These are phyloP conservation scores for Oryza australiensis DNA, from an alignment of 176 grass and related monocot genomes.

Conservation along the genomic window DNA sequence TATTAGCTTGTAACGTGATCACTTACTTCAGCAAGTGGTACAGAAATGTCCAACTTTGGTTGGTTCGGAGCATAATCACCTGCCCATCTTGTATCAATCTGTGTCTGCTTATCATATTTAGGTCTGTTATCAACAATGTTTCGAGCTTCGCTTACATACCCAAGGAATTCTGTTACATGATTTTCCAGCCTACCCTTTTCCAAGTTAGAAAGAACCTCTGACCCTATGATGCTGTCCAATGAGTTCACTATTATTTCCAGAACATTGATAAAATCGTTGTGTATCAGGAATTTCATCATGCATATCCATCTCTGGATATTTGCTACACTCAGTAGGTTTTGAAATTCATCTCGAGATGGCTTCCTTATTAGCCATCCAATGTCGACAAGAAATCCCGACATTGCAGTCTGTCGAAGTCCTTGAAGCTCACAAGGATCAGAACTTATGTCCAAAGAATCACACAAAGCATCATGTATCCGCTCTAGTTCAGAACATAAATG, in stretches of 20 bases:
- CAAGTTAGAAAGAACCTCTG: slow-evolving; percentile 62
- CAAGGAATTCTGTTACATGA: slow-evolving; percentile 60
- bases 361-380: slow-evolving; percentile 90
- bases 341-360: slow-evolving; percentile 50
- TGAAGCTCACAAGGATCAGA: slow-evolving; percentile 30
- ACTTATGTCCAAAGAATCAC: slow-evolving; percentile 27
- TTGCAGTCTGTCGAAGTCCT: slow-evolving; percentile 45
- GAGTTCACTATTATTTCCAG: slow-evolving; percentile 66
- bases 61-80: slow-evolving; percentile 26
- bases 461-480: slow-evolving; percentile 56
- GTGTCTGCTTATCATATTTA: slow-evolving; percentile 28
- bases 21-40: slow-evolving; percentile 58
- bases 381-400: slow-evolving; percentile 76
- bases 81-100: slow-evolving; percentile 33
- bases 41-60: slow-evolving; percentile 22
- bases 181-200: slow-evolving; percentile 56
- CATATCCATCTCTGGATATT: slow-evolving; percentile 74
- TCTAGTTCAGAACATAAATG: slow-evolving; percentile 80
- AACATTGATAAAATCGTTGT: slow-evolving; percentile 61
- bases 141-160: slow-evolving; percentile 55
- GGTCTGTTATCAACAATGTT: slow-evolving; percentile 44
- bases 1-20: slow-evolving; percentile 23
- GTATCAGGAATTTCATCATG: slow-evolving; percentile 70
- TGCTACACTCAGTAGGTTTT: slow-evolving; percentile 50
- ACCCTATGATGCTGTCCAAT: slow-evolving; percentile 51